phyloP scores from a whole-genome alignment of 179 eudicot genomes.

The Heliamphora pulchella region DNA sequence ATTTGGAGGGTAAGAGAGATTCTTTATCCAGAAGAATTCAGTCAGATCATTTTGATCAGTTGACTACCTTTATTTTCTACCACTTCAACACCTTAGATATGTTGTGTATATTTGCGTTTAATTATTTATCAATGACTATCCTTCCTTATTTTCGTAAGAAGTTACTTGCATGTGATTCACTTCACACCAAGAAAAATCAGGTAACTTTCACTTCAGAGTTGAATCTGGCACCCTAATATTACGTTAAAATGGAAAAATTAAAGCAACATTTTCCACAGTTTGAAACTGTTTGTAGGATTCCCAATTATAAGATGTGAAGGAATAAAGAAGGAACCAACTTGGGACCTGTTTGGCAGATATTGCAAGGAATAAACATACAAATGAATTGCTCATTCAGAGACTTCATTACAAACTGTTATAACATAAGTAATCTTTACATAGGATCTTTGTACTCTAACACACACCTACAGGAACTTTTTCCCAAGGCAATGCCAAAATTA shows the following conservation, averaged over 20 bases:
- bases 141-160: neutral
- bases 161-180: neutral
- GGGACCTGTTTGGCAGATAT: neutral
- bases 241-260: neutral
- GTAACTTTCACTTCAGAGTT: neutral
- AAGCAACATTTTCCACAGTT: neutral
- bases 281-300: neutral
- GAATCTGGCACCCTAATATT: neutral
- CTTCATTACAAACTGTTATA: neutral
- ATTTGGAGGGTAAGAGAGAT: conserved; percentile 67
- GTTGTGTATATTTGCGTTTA: neutral
- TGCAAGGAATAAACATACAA: neutral
- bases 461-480: too few relatives aligned
- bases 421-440: neutral
- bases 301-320: neutral
- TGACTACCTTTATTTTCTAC: neutral
- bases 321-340: neutral
- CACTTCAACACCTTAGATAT: neutral
- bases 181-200: neutral
- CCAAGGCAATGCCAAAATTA: neutral
- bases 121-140: neutral
- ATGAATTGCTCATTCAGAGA: neutral
- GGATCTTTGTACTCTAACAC: neutral
- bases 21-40: conserved; percentile 13
- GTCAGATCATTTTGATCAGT: neutral